phyloP scores from a whole-genome alignment of 169 alveolate species.

The Cyclospora cayetanensis region DNA sequence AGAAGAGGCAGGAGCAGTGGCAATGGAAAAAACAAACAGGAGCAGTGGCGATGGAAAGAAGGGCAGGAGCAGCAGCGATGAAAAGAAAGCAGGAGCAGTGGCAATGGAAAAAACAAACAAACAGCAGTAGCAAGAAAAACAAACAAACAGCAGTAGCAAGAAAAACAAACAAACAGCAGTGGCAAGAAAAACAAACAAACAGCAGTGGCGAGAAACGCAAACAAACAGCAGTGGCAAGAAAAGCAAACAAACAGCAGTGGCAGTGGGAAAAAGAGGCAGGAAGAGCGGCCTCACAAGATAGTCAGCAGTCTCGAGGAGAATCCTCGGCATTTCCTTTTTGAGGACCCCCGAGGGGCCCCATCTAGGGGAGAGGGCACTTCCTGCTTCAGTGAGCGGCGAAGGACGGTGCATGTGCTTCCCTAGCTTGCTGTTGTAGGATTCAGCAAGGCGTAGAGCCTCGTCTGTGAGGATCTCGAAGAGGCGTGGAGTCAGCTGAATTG shows the following conservation, averaged over 20 bases:
- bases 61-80: not conserved
- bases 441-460: not conserved
- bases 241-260: conserved; percentile 25
- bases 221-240: not conserved
- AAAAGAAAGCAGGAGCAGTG: conserved; percentile 1
- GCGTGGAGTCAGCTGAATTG: not conserved
- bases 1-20: not conserved
- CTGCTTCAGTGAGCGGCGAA: not conserved
- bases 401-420: not conserved
- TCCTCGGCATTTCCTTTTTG: not conserved
- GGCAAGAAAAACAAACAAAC: too few relatives aligned
- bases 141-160: not conserved
- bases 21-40: not conserved
- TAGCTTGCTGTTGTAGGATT: not conserved
- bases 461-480: not conserved
- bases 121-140: not conserved
- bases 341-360: not conserved
- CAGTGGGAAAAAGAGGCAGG: too few relatives aligned
- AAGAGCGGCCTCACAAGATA: not conserved
- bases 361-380: not conserved
- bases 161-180: too few relatives aligned
- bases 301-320: not conserved
- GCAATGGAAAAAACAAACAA: not conserved
- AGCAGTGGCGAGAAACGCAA: not conserved
- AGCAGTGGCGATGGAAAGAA: too few relatives aligned